phyloP scores from a whole-genome alignment of 768 basidiomycete genomes.

The Neoboletus magnificus region DNA sequence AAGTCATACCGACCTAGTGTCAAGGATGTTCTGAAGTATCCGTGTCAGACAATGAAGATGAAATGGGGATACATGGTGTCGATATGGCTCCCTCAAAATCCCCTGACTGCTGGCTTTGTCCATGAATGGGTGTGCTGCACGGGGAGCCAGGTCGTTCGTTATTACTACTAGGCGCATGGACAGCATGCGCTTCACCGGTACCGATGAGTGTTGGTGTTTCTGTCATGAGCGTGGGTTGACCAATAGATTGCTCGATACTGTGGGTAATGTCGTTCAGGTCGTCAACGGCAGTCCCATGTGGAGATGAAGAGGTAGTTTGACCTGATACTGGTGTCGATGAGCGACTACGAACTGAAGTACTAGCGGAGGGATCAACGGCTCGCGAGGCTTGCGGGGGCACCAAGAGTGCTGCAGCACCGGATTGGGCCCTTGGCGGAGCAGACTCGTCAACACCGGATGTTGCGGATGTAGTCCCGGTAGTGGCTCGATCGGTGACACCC shows the following conservation, averaged over 20 bases:
- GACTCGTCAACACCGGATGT: slow-evolving; percentile 5
- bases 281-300: slow-evolving; percentile 24
- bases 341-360: slow-evolving; percentile 20
- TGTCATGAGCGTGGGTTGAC: slow-evolving; percentile 18
- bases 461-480: slow-evolving; percentile 20
- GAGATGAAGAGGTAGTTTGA: slow-evolving; percentile 34
- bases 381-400: slow-evolving; percentile 7
- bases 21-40: slow-evolving; percentile 23
- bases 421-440: slow-evolving; percentile 2
- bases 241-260: slow-evolving; percentile 25
- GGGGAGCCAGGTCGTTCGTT: slow-evolving; percentile 12
- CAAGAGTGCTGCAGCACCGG: slow-evolving; percentile 1
- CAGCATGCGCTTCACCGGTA: slow-evolving; percentile 9
- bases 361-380: slow-evolving; percentile 10
- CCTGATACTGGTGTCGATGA: slow-evolving; percentile 34
- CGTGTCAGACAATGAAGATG: slow-evolving; percentile 27
- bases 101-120: slow-evolving; percentile 8
- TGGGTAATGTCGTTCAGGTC: slow-evolving; percentile 23
- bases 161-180: slow-evolving; percentile 4
- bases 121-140: not conserved
- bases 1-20: slow-evolving; percentile 45
- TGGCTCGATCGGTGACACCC: slow-evolving; percentile 36
- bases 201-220: slow-evolving; percentile 3
- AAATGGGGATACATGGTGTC: slow-evolving; percentile 21
- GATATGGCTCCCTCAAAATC: slow-evolving; percentile 10